Evolutionary conservation across 495 filamentous ascomycete species (phyloP), one percentile per base, ranked within the genome.

Genomic region (Penicillium crystallinum): DNA sequence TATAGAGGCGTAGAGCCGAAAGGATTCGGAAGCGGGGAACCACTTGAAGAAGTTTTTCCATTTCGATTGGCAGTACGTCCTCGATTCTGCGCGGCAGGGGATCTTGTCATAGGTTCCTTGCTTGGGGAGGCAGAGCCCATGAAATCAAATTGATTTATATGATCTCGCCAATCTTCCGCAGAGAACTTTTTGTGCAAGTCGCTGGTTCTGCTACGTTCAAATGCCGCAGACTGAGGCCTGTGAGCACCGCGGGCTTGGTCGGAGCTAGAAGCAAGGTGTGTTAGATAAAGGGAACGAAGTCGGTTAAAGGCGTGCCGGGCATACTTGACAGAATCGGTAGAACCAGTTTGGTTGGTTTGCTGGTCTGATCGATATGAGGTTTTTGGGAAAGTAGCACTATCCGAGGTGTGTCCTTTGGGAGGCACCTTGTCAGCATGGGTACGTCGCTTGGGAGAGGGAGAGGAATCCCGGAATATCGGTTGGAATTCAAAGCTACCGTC

Each of bases 121-220:
- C 55, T 67, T 25, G 59, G 47, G 5, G 61, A 41, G 40, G 62
- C 59, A 18, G 73, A 66, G 19, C 69, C 72, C 56, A 86, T 80
- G 59, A 78, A 80, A 30, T 80, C 78, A 19, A 72, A 61, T 2
- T 51, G 44, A 11, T 72, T 67, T 36, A 87, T 79, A 51, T 75
- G 81, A 19, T 75, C 78, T 34, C 73, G 66, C 81, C 81, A 86
- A 29, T 82, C 77, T 21, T 74, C 70, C 0, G 83, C 77, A 10
- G 79, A 81, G 61, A 88, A 89, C 41, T 78, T 83, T 27, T 85
- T 90, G 58, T 88, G 88, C 66, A 96, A 85, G 54, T 84, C 83
- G 58, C 90, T 87, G 29, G 83, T 75, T 61, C 84, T 90, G 41
- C 75, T 78, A 45, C 79, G 81, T 23, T 60, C 69, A 23, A 63